Evolutionary conservation across 2,329 filamentous ascomycete genomes (phyloP).

Genomic region (Botryosphaeria dothidea): DNA sequence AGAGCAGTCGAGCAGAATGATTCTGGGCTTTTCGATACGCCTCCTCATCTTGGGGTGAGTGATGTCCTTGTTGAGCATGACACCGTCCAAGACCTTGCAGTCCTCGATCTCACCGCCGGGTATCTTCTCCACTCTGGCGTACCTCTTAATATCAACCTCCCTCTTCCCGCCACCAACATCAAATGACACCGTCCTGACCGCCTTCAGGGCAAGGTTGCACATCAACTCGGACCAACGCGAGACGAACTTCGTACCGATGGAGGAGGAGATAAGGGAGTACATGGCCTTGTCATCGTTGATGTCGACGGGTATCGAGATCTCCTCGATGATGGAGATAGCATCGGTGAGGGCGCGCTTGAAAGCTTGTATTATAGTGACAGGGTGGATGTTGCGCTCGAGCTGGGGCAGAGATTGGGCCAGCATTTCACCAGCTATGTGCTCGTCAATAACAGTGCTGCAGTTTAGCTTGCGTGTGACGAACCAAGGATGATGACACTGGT

Average conservation of each 20-base stretch:
- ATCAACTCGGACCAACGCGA: constrained; percentile 95
- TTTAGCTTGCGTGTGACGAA: constrained; percentile 42
- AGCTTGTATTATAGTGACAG: constrained; percentile 94
- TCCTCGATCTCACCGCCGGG: constrained; percentile 98
- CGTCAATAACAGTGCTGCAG: constrained; percentile 29
- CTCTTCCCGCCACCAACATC: constrained; percentile 84
- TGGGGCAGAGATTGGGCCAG: constrained; percentile 94
- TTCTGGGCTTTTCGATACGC: constrained; percentile 93
- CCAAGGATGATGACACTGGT: constrained; percentile 97
- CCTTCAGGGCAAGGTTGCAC: constrained; percentile 88
- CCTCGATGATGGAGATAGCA: constrained; percentile 88
- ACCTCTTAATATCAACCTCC: constrained; percentile 98
- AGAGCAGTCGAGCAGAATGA: constrained; percentile 90
- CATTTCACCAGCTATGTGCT: constrained; percentile 79
- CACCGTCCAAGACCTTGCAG: constrained; percentile 87
- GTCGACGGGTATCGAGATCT: constrained; percentile 90
- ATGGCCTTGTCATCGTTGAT: constrained; percentile 93
- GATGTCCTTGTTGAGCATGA: constrained; percentile 99
- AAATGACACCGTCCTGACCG: constrained; percentile 92
- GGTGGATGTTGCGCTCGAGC: constrained; percentile 98
- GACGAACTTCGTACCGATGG: constrained; percentile 98
- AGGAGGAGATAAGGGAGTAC: constrained; percentile 91
- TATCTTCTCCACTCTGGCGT: constrained; percentile 96
- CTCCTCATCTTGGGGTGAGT: constrained; percentile 99
- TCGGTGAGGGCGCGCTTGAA: constrained; percentile 97